phyloP scores from a whole-genome alignment of 257 asterid species.

The Galeopsis tetrahit region DNA sequence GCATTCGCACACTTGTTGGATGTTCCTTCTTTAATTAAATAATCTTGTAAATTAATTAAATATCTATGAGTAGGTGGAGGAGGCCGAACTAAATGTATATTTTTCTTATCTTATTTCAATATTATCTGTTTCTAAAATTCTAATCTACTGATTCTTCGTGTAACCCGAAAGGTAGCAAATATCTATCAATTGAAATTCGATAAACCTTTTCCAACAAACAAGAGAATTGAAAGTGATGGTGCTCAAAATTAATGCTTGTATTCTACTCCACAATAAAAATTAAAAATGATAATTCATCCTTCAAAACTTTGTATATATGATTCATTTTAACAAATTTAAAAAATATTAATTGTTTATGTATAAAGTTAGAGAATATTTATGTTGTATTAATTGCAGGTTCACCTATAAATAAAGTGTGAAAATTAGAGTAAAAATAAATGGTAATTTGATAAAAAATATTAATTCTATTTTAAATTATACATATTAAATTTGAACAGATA shows the following conservation, averaged over 20 bases:
- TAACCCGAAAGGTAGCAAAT: constrained; percentile 31
- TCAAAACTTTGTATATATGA: no score
- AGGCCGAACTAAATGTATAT: not conserved
- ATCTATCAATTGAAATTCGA: constrained; percentile 10
- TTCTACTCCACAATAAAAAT: constrained; percentile 7
- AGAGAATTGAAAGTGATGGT: constrained; percentile 31
- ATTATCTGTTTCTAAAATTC: not conserved
- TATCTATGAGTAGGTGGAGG: not conserved
- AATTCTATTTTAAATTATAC: no score
- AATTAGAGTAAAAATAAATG: no score
- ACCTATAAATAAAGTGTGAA: no score
- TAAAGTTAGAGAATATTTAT: no score
- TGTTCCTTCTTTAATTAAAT: no score
- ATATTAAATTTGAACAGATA: no score
- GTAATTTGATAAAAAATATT: no score
- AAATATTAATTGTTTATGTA: no score
- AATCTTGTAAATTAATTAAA: not conserved
- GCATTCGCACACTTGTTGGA: no score
- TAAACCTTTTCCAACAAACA: constrained; percentile 9
- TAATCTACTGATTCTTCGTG: constrained; percentile 9
- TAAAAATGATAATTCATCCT: not conserved
- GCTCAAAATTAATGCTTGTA: constrained; percentile 7
- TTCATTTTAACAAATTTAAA: no score
- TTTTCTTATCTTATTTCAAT: not conserved
- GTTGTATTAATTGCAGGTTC: no score